Evolutionary conservation across 2,329 filamentous ascomycete genomes (phyloP), one percentile per base, ranked within the genome.

Genomic region (Metarhizium rileyi): DNA sequence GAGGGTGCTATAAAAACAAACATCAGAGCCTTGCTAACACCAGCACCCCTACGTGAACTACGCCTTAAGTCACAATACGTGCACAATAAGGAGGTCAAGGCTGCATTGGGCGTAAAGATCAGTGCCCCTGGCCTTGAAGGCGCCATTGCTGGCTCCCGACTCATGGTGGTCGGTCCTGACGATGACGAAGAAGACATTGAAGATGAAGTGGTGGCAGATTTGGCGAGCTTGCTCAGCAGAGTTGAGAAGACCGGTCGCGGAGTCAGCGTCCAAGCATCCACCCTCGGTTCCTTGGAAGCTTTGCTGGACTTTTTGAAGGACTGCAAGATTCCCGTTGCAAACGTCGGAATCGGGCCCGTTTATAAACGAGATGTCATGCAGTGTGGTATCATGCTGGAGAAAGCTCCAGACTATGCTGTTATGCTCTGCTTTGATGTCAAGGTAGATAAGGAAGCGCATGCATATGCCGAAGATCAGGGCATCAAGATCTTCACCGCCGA

Each of bases 341-440:
- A 96, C 66, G 95, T 98, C 55, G 91, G 89, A 52, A 97, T 98
- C 62, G 93, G 93, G 44, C 93, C 93, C 2, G 91, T 98, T 36
- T 97, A 87, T 80, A 96, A 96, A 76, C 88, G 93, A 61, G 93
- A 98, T 69, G 87, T 98, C 49, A 93, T 97, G 80, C 90, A 84
- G 82, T 78, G 88, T 74, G 90, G 89, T 63, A 86, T 88, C 58
- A 98, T 98, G 93, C 68, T 97, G 62, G 93, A 98, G 70, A 97
- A 96, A 73, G 80, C 84, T 16, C 89, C 89, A 57, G 90, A 98
- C 65, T 94, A 84, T 59, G 93, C 93, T n/a, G 88, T 97, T 65
- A 98, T 98, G 93, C 83, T 98, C 46, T 97, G 93, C 68, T 98
- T 98, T 77, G 94, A 98, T 67, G 93, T 98, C 71, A 97, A 96